phyloP scores from a whole-genome alignment of 495 filamentous ascomycete genomes.

The Aspergillus ellipticus region DNA sequence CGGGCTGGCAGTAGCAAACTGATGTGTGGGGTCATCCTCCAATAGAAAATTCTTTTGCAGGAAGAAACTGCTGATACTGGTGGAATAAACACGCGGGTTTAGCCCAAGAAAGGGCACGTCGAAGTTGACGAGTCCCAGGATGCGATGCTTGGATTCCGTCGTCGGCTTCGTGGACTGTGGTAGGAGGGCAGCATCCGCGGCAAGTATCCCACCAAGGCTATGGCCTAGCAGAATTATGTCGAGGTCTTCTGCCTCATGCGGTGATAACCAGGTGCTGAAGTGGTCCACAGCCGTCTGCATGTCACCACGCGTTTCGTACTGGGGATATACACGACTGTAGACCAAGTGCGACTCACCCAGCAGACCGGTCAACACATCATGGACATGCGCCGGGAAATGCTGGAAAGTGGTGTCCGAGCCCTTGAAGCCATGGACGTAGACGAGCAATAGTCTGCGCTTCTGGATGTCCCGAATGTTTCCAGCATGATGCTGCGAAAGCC shows the following conservation, averaged over 20 bases:
- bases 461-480: too few species aligned
- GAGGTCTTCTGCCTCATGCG: constrained; percentile 68
- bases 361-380: constrained; percentile 66
- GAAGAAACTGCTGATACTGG: constrained; percentile 76
- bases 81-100: constrained; percentile 79
- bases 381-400: constrained; percentile 80
- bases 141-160: constrained; percentile 53
- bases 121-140: constrained; percentile 76
- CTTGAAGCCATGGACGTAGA: too few species aligned
- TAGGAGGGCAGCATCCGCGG: constrained; percentile 63
- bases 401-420: too few species aligned
- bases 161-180: too few species aligned
- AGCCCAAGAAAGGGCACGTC: constrained; percentile 87
- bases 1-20: neutral
- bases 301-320: constrained; percentile 76
- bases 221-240: constrained; percentile 86
- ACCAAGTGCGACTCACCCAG: constrained; percentile 71
- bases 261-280: constrained; percentile 79
- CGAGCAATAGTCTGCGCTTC: too few species aligned
- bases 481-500: too few species aligned
- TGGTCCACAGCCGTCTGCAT: constrained; percentile 71
- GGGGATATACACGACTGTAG: constrained; percentile 88
- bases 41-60: constrained; percentile 37
- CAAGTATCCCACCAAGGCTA: constrained; percentile 83
- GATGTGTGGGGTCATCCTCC: too few species aligned